Base-by-base conservation (phyloP, 2,329 filamentous ascomycete genomes). In the Curvularia sp. region DNA sequence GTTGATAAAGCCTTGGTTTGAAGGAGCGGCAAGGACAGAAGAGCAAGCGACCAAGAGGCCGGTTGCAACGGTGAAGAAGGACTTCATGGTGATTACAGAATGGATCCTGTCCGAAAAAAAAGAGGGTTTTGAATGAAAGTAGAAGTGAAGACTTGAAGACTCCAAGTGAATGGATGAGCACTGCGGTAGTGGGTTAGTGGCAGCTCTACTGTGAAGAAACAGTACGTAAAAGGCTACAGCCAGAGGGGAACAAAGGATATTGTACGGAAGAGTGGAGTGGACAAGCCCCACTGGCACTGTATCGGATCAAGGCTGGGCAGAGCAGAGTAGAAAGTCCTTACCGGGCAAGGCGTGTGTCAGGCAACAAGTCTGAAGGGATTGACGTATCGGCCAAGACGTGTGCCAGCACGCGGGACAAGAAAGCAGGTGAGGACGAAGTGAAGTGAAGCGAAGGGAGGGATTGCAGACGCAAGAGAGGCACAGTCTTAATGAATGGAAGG, bases 371-470 rank as follows among this genome's bases (percentile, higher is more conserved):
- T 63, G 65, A 69, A 61, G 60, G 65, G 59, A 49, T 70, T 61
- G 59, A 62, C 65, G 71, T 72, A 61, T 64, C 60, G 67, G 72
- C 71, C 73, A 75, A 75, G 72, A 73, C 73, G 74, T 76, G 74
- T 76, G 74, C 74, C 74, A 75, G 74, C 74, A 77, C 74, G 71
- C 32, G 15, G 43, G 38, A 62, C 57, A 54, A 51, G 61, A 62
- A 53, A 63, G 50, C 58, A 61, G 48, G 51, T 56, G 63, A 65
- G 21, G 28, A 53, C 54, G 55, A 61, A 61, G 51, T 27, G 51
- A 55, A 64, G 57, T 21, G 59, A 59, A 59, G 59, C 45, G 53
- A 45, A 41, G 47, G 53, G 13, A 53, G 54, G 61, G 53, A 3
- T 55, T 48, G 58, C 51, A 58, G 58, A 49, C 56, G 53, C 64